phyloP scores from a whole-genome alignment of 805 yeast species.

The Cyberlindnera meyerae region DNA sequence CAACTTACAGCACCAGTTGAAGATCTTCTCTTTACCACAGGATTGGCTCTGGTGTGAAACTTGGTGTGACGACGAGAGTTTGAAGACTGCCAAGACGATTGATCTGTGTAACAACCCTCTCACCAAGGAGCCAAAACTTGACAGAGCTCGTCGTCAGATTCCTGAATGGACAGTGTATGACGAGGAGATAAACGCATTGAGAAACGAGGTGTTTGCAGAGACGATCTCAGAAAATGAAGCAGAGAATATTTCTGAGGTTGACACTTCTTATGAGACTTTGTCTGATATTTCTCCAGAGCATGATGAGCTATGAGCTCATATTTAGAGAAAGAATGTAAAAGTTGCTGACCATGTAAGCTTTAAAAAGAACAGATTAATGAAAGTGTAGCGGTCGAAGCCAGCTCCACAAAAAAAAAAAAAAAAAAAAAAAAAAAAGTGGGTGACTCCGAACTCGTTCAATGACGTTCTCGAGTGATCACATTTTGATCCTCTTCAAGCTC shows the following conservation, averaged over 20 bases:
- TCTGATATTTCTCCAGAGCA: not conserved
- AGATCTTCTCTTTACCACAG: conserved; percentile 68
- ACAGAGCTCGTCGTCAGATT: conserved; percentile 66
- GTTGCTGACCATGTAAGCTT: no score
- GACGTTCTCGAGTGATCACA: no score
- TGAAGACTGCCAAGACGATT: conserved; percentile 65
- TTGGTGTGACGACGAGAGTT: conserved; percentile 71
- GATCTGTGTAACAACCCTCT: conserved; percentile 83
- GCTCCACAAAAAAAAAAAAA: no score
- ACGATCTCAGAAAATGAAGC: not conserved
- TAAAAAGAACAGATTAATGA: no score
- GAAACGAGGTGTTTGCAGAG: conserved; percentile 12
- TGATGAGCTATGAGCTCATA: conserved; percentile 8
- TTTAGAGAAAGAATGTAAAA: not conserved
- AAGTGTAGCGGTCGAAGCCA: no score
- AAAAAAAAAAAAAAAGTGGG: no score
- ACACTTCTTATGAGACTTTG: no score
- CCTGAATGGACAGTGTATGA: conserved; percentile 77
- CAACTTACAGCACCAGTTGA: conserved; percentile 63
- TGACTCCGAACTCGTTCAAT: no score
- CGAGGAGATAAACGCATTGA: conserved; percentile 39
- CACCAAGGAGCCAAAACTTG: conserved; percentile 74
- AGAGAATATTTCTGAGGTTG: conserved; percentile 1
- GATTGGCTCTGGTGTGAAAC: conserved; percentile 95
- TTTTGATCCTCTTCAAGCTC: no score